Conservation (phyloP, 306 rosid genomes). For the Boehmeria nivea region DNA sequence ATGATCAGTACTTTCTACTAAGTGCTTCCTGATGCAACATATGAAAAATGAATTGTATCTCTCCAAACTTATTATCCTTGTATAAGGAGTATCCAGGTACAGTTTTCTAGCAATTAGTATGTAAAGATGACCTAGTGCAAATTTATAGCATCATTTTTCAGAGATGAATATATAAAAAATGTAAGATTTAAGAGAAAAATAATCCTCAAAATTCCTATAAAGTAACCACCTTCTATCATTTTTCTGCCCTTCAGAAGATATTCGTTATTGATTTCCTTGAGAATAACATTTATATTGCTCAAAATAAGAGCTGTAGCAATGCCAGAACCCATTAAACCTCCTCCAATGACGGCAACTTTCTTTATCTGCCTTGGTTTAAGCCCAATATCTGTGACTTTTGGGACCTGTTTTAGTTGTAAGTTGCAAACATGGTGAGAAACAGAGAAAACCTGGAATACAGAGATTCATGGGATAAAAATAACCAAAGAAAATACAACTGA, state of each 20-base stretch:
- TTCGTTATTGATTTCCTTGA: conserved; percentile 82
- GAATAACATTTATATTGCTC: conserved; percentile 66
- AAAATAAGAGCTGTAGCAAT: conserved; percentile 80
- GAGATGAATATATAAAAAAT: too few species aligned
- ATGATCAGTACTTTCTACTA: background rate
- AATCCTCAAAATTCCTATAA: background rate
- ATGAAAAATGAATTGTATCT: too few species aligned
- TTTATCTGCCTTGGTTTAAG: conserved; percentile 79
- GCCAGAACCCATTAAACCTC: conserved; percentile 99
- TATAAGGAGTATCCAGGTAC: too few species aligned
- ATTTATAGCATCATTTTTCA: too few species aligned
- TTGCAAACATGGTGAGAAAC: conserved; percentile 13
- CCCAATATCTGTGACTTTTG: conserved; percentile 82
- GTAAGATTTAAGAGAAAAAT: background rate
- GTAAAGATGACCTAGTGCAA: too few species aligned
- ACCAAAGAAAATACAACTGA: too few species aligned
- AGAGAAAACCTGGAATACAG: background rate
- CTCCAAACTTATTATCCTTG: background rate
- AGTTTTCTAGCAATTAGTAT: too few species aligned
- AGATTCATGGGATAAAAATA: background rate
- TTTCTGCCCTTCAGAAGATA: conserved; percentile 70
- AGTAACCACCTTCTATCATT: conserved; percentile 64
- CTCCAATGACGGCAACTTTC: conserved; percentile 90
- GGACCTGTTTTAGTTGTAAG: conserved; percentile 52
- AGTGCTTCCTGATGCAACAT: too few species aligned